These are phyloP conservation scores for Erysimum pusillum DNA, from an alignment of 441 rosid species.

Conservation along the genomic window DNA sequence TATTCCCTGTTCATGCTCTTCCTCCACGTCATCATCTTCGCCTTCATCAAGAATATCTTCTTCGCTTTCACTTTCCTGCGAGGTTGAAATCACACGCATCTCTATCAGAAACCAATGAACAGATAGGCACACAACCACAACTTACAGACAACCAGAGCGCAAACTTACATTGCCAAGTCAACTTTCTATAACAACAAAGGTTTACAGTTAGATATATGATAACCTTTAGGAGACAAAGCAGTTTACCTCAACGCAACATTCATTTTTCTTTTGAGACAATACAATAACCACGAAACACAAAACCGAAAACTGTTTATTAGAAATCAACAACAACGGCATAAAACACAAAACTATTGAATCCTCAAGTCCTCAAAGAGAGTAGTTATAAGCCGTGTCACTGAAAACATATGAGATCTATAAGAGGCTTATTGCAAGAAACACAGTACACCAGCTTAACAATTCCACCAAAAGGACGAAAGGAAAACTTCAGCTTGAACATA, in stretches of 20 bases:
- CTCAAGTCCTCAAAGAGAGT: not conserved
- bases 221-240: not conserved
- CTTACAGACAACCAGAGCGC: not conserved
- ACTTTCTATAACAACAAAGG: not conserved
- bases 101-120: constrained; percentile 16
- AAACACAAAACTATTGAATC: not conserved
- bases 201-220: not conserved
- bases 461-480: not conserved
- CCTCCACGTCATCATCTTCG: constrained; percentile 89
- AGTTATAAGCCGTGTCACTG: not conserved
- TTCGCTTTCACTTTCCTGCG: constrained; percentile 86
- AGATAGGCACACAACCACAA: not conserved
- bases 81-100: constrained; percentile 39
- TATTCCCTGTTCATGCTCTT: constrained; percentile 71
- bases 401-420: not conserved
- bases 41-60: constrained; percentile 80
- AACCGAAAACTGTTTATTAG: not conserved
- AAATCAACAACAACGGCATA: constrained; percentile 10
- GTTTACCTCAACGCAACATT: not conserved
- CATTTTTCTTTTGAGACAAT: no score
- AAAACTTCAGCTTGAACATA: not conserved
- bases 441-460: not conserved
- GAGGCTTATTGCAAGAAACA: not conserved
- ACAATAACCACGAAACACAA: not conserved
- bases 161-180: constrained; percentile 1